Base-by-base conservation (phyloP, 257 asterid species). In the Lycium ferocissimum region DNA sequence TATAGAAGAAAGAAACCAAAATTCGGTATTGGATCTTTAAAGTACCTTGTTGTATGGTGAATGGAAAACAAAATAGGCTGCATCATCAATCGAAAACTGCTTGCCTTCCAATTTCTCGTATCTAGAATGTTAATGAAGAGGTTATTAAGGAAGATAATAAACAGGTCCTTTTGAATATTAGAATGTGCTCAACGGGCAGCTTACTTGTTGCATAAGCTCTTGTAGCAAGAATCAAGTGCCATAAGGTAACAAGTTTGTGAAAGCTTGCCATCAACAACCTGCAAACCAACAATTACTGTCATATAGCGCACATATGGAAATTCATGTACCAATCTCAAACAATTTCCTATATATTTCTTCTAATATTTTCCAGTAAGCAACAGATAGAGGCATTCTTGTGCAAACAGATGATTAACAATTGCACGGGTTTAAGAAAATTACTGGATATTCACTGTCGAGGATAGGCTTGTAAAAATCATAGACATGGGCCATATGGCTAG, bases 201-300 rank as follows among this genome's bases (percentile, higher is more conserved):
- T 89, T 92, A 96, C 99, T 95, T 97, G 79, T 88, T 81, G 67
- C 96, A 91, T n/a, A 97, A 90, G 90, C 83, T 89, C 87, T 92
- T 91, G 95, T 97, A 97, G 92, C 99, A 97, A 72, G 97, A 89
- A 92, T 97, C 99, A 43, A 97, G 94, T 33, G 99, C 99, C 99
- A 94, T 93, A 86, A 97, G 98, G 90, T 95, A 97, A 89, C 99
- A 97, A 54, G 99, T 97, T 86, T 97, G 99, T 78, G 99, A 95
- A 88, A 97, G 99, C 92, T 97, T 97, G 63, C 99, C 99, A 86
- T 97, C 99, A 69, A 97, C 99, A 87, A 97, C 99, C 99, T 97
- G 85, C 84, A 88, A 45, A 54, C 45, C 61, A 78, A 51, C 5
- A 78, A 51, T 76, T 26, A 53, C 63, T 26, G 14, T 76, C 43